Evolutionary conservation across 768 basidiomycete species (phyloP).

Genomic region (Pisolithus microcarpus): DNA sequence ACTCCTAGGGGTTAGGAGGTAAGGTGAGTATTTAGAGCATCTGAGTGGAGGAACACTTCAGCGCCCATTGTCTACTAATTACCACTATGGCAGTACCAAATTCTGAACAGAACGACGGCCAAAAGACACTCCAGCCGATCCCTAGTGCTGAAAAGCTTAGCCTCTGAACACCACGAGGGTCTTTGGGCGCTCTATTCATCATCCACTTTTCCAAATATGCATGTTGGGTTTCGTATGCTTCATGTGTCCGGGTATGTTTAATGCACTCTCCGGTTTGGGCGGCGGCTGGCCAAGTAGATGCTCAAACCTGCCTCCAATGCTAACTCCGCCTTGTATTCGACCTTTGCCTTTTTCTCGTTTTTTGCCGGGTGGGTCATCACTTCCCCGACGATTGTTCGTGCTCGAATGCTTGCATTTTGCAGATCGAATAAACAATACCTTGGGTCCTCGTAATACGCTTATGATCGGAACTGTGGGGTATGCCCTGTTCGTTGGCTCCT

Average conservation of each 20-base stretch:
- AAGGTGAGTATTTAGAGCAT: background rate
- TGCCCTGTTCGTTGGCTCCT: slow-evolving; percentile 66
- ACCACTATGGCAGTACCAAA: background rate
- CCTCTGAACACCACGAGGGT: slow-evolving; percentile 42
- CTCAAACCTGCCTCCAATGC: slow-evolving; percentile 62
- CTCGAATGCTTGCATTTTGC: background rate
- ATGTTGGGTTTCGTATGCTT: slow-evolving; percentile 65
- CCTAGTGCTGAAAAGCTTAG: slow-evolving; percentile 17
- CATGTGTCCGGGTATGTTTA: slow-evolving; percentile 66
- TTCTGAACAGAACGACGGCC: background rate
- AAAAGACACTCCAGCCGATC: background rate
- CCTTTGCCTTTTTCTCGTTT: slow-evolving; percentile 56
- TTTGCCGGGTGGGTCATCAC: slow-evolving; percentile 54
- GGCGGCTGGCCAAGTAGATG: slow-evolving; percentile 69
- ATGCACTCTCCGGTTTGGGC: slow-evolving; percentile 73
- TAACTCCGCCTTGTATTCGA: slow-evolving; percentile 59
- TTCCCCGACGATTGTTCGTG: background rate
- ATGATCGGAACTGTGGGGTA: slow-evolving; percentile 71
- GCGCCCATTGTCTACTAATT: background rate
- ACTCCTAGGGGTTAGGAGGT: background rate
- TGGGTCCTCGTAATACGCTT: slow-evolving; percentile 72
- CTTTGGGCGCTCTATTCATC: slow-evolving; percentile 50
- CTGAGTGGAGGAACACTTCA: background rate
- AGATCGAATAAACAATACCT: slow-evolving; percentile 75
- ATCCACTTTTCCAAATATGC: slow-evolving; percentile 37